Conservation (phyloP, 805 yeast genomes). For the Nakazawaea populi region DNA sequence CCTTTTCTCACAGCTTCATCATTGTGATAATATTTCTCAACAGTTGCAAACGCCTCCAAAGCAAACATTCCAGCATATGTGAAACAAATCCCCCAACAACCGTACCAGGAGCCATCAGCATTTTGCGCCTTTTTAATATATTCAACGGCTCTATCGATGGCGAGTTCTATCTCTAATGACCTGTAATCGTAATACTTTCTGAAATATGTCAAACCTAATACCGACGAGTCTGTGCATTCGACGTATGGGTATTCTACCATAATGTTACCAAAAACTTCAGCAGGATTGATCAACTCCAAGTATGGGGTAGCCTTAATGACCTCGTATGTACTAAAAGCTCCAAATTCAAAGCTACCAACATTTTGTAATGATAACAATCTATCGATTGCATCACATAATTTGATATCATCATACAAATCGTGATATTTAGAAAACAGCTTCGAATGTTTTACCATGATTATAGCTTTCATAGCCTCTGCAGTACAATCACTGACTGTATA, state of each 20-base stretch:
- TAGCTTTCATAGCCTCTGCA: constrained; percentile 91
- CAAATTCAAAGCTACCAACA: constrained; percentile 69
- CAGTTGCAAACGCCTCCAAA: constrained; percentile 77
- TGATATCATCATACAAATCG: constrained; percentile 38
- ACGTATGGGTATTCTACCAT: constrained; percentile 99
- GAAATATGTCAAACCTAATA: constrained; percentile 81
- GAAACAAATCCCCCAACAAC: constrained; percentile 96
- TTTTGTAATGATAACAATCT: constrained; percentile 74
- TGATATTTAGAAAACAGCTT: constrained; percentile 39
- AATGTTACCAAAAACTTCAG: constrained; percentile 95
- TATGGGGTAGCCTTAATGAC: constrained; percentile 72
- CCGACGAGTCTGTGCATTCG: constrained; percentile 95
- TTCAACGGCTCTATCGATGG: constrained; percentile 67
- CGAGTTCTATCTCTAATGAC: constrained; percentile 53
- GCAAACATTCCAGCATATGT: constrained; percentile 99
- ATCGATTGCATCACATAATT: constrained; percentile 67
- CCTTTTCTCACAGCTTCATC: constrained; percentile 62
- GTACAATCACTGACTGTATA: constrained; percentile 96
- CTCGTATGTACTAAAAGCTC: constrained; percentile 92
- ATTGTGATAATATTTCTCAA: constrained; percentile 57
- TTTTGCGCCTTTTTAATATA: constrained; percentile 68
- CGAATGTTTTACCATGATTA: constrained; percentile 79
- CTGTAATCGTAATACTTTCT: constrained; percentile 61
- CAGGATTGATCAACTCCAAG: constrained; percentile 82
- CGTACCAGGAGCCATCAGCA: constrained; percentile 94